Base-by-base conservation (phyloP, 306 rosid species). In the Aeschynomene evenia region DNA sequence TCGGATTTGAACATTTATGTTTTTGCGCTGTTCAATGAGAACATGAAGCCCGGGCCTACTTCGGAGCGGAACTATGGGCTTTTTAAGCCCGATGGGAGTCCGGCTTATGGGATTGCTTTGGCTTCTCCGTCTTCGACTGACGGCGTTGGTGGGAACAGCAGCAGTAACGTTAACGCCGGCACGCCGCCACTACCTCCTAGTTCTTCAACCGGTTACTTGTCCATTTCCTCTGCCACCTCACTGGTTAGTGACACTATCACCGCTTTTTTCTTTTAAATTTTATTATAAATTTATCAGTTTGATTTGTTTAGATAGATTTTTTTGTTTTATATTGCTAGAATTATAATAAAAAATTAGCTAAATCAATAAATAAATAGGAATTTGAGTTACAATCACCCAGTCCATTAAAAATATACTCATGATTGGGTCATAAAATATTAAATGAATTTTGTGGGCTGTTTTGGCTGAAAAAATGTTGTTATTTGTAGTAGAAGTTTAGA, bases 41-140 rank as follows among this genome's bases (percentile, higher is more conserved):
- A 95, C 63, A 80, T 89, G 97, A 95, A 95, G 63, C 99, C 97
- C 0, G 99, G 99, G 4, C 97, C 97, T 5, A 75, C 92, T 48
- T 95, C 99, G 0, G 99, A 95, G 76, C 75, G 99, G 13, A 95
- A 95, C 36, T 95, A 91, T 71, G 99, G 99, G 1, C 78, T 95
- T 2, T 91, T 95, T 34, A 95, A 95, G 66, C 99, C 99, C 3
- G 97, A 95, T 46, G 86, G 96, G 1, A 71, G 85, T 24, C 93
- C 95, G 9, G 86, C 87, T 11, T 95, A 95, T 55, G 45, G 85
- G 0, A 82, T 95, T 3, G 91, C 86, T 8, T 62, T 91, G 2
- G 23, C 61, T 16, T 34, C 75, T 55, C 18, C 81, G 48, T 26
- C 14, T 7, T 71, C 77, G 2, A 79, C 31, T 22, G 81, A 51